These are phyloP conservation scores for Diplotaxis tenuifolia DNA, from an alignment of 345 rosid genomes.

Conservation along the genomic window DNA sequence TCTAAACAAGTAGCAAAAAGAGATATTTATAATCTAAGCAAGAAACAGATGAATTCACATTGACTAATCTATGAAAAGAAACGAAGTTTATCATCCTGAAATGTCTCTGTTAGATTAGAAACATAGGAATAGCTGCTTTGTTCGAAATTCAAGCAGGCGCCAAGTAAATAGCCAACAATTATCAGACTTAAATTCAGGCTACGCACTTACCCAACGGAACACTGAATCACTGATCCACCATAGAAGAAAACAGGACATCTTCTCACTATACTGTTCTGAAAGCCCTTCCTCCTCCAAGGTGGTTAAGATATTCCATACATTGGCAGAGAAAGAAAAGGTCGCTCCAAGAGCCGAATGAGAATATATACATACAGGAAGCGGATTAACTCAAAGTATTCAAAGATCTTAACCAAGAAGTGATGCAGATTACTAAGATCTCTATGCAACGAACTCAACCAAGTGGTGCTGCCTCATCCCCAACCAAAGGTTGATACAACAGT, in stretches of 20 bases:
- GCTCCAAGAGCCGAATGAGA: constrained; percentile 70
- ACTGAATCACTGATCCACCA: constrained; percentile 72
- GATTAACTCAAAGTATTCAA: constrained; percentile 18
- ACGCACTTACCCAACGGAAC: too few species aligned
- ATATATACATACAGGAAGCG: constrained; percentile 43
- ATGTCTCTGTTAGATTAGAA: too few species aligned
- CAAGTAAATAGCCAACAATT: too few species aligned
- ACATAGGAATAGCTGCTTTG: too few species aligned
- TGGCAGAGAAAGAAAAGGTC: constrained; percentile 54
- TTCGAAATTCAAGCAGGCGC: too few species aligned
- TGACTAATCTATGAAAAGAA: too few species aligned
- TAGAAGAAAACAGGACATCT: constrained; percentile 86
- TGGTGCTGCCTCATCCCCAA: constrained; percentile 37
- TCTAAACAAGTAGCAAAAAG: too few species aligned
- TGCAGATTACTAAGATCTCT: not conserved
- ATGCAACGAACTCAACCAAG: not conserved
- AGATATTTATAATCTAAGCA: too few species aligned
- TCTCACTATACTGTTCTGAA: constrained; percentile 78
- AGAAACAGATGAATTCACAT: too few species aligned
- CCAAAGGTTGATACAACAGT: constrained; percentile 47
- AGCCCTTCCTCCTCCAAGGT: constrained; percentile 69
- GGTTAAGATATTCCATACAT: constrained; percentile 57
- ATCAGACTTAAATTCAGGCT: too few species aligned
- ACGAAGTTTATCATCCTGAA: too few species aligned
- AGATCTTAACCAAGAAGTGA: not conserved